Conservation (phyloP, 2,329 filamentous ascomycete species). For the Triangularia verruculosa region DNA sequence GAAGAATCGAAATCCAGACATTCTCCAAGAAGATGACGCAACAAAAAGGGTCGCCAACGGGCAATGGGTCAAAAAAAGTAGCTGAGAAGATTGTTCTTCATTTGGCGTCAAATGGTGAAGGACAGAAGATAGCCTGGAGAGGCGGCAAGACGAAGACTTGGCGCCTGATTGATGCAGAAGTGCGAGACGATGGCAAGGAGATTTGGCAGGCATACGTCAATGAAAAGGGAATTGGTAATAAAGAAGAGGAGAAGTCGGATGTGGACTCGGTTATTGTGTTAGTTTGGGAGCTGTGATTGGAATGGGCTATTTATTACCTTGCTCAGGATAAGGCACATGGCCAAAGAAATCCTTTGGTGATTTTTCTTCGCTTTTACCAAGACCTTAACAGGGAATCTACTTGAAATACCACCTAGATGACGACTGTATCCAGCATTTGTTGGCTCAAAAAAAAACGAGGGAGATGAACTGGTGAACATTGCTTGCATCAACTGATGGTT, state of each 20-base stretch:
- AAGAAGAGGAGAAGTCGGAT: constrained; percentile 28
- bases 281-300: constrained; percentile 36
- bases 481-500: too few relatives aligned
- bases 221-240: constrained; percentile 19
- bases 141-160: constrained; percentile 37
- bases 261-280: constrained; percentile 42
- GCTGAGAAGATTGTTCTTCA: neutral
- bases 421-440: too few relatives aligned
- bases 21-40: neutral
- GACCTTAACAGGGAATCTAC: neutral
- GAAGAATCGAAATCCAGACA: neutral
- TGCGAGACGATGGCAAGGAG: constrained; percentile 35
- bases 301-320: too few relatives aligned
- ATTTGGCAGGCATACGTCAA: constrained; percentile 49
- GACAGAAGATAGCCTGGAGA: constrained; percentile 32
- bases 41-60: neutral
- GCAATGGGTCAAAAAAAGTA: neutral
- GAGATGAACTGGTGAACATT: too few relatives aligned
- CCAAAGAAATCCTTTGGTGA: too few relatives aligned
- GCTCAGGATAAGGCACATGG: too few relatives aligned
- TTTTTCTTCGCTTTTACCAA: too few relatives aligned
- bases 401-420: neutral
- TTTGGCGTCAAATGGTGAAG: neutral
- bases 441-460: too few relatives aligned
- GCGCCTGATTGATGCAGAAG: constrained; percentile 40